phyloP scores from a whole-genome alignment of 331 rosid genomes.

The Quercus lobata region DNA sequence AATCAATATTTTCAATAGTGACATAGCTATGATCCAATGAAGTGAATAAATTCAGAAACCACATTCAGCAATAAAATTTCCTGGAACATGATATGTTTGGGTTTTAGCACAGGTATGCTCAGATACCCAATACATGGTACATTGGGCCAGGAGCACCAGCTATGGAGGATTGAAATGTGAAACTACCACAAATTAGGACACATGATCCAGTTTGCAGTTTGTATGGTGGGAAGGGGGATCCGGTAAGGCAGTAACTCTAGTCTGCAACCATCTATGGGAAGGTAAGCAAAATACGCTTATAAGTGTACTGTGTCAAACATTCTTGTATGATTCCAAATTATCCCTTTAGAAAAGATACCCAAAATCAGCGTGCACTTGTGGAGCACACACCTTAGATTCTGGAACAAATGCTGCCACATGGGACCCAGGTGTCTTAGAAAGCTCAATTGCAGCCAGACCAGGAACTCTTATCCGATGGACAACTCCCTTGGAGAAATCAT shows the following conservation, averaged over 20 bases:
- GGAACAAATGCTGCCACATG: slow-evolving; percentile 89
- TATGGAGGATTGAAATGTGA: neutral
- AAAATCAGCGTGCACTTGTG: neutral
- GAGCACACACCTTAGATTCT: slow-evolving; percentile 66
- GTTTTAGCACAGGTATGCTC: neutral
- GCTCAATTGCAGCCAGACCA: slow-evolving; percentile 74
- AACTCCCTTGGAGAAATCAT: slow-evolving; percentile 72
- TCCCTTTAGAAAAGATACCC: slow-evolving; percentile 6
- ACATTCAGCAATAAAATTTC: neutral
- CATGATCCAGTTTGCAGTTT: neutral
- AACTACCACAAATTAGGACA: neutral
- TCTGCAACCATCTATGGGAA: neutral
- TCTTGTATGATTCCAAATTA: neutral
- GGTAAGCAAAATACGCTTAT: neutral
- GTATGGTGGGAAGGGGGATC: neutral
- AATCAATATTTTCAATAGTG: neutral
- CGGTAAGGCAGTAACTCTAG: neutral
- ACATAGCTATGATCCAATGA: neutral
- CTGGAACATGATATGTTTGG: neutral
- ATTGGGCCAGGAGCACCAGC: neutral
- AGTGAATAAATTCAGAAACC: neutral
- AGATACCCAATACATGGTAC: neutral
- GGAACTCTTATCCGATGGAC: slow-evolving; percentile 58
- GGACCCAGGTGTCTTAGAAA: slow-evolving; percentile 71
- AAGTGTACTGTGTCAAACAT: neutral